A percentile compares a stretch with the other conserved stretches of the same genome.
Evolutionary conservation across 2,329 filamentous ascomycete species (phyloP).

Genomic region (Pseudomassariella vexata): DNA sequence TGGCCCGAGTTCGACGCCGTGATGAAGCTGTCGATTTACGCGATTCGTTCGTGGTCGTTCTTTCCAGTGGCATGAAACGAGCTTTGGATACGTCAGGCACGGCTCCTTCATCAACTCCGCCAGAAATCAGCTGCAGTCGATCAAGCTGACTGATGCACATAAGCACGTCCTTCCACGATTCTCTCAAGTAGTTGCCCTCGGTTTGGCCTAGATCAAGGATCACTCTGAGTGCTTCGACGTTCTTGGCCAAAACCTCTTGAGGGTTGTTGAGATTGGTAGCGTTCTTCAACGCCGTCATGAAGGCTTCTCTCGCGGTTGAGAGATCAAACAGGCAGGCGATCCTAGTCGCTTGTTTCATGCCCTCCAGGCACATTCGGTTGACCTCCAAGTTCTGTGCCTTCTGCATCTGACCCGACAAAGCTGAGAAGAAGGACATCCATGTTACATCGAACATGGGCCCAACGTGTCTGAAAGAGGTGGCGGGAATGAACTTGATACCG

Average conservation of each 20-base stretch:
- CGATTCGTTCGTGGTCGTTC: slow-evolving; percentile 48
- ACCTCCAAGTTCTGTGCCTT: slow-evolving; percentile 90
- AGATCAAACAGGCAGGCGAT: slow-evolving; percentile 93
- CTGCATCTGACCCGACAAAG: slow-evolving; percentile 87
- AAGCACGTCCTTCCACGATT: slow-evolving; percentile 92
- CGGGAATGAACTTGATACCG: slow-evolving; percentile 76
- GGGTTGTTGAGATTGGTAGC: slow-evolving; percentile 95
- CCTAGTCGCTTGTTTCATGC: slow-evolving; percentile 87
- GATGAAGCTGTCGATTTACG: slow-evolving; percentile 63
- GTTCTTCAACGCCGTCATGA: slow-evolving; percentile 86
- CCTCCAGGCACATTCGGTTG: slow-evolving; percentile 88
- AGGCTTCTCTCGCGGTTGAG: slow-evolving; percentile 88
- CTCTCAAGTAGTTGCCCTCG: slow-evolving; percentile 82
- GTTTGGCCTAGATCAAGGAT: slow-evolving; percentile 87
- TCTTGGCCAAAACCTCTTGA: slow-evolving; percentile 91
- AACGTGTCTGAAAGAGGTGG: slow-evolving; percentile 89
- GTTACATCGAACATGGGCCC: slow-evolving; percentile 98
- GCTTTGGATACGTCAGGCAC: slow-evolving; percentile 89
- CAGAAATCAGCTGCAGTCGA: slow-evolving; percentile 87
- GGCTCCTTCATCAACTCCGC: slow-evolving; percentile 86
- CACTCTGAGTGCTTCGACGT: slow-evolving; percentile 88
- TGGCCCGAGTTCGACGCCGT: slow-evolving; percentile 44
- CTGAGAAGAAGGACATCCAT: slow-evolving; percentile 99
- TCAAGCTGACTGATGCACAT: slow-evolving; percentile 96
- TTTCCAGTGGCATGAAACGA: slow-evolving; percentile 58